These are phyloP conservation scores for Phytophthora brassicae DNA, from an alignment of 352 stramenopile genomes.

Conservation along the genomic window DNA sequence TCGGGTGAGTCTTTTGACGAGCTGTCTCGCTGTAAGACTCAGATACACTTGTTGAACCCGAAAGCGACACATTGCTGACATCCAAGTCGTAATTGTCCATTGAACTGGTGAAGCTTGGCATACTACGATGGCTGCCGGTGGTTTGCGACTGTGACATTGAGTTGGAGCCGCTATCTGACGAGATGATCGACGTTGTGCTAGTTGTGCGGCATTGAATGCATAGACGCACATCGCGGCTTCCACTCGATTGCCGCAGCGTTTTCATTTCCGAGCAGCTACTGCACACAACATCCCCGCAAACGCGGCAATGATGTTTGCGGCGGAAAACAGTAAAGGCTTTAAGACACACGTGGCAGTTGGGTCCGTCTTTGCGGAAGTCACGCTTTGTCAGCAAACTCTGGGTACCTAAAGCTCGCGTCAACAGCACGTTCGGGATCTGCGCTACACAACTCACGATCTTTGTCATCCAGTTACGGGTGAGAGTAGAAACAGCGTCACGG, in stretches of 20 bases:
- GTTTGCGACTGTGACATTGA: conserved; percentile 19
- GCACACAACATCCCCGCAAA: conserved; percentile 85
- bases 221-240: conserved; percentile 78
- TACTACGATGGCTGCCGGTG: conserved; percentile 25
- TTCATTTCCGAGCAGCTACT: conserved; percentile 86
- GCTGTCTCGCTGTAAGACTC: conserved; percentile 54
- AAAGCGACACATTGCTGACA: conserved; percentile 29
- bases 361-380: conserved; percentile 78
- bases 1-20: conserved; percentile 53
- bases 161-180: conserved; percentile 42
- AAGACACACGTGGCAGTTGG: conserved; percentile 69
- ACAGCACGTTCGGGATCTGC: conserved; percentile 65
- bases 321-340: conserved; percentile 79
- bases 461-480: conserved; percentile 83
- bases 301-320: conserved; percentile 83
- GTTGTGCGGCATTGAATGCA: conserved; percentile 65
- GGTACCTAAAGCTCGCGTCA: conserved; percentile 61
- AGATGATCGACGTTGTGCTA: conserved; percentile 63
- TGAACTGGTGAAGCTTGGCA: conserved; percentile 58
- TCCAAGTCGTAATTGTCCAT: conserved; percentile 62
- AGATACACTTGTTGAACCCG: conserved; percentile 41
- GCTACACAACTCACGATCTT: conserved; percentile 76
- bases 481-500: conserved; percentile 62
- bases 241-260: conserved; percentile 57
- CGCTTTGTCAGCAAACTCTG: conserved; percentile 72